Evolutionary conservation across 768 basidiomycete species (phyloP).

Genomic region (Amanita inopinata): DNA sequence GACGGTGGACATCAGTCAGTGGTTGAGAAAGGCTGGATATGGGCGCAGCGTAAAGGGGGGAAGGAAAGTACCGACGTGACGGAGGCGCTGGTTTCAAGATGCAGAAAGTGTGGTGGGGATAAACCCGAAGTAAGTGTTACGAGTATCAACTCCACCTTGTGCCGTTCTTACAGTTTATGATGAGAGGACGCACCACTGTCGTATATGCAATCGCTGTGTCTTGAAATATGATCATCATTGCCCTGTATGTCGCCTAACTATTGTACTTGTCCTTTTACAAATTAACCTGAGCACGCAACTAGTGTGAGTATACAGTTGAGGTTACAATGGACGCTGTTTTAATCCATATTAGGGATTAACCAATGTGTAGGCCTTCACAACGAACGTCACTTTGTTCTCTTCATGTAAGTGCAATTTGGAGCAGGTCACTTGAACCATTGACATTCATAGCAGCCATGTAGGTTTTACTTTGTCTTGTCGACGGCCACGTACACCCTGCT

Average conservation of each 20-base stretch:
- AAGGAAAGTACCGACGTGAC: conserved; percentile 41
- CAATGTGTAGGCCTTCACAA: conserved; percentile 96
- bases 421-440: not conserved
- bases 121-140: conserved; percentile 80
- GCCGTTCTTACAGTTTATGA: conserved; percentile 7
- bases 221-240: conserved; percentile 90
- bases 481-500: conserved; percentile 50
- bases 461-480: conserved; percentile 72
- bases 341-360: conserved; percentile 81
- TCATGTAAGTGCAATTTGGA: conserved; percentile 52
- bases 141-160: not conserved
- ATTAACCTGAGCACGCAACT: not conserved
- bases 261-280: not conserved
- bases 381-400: conserved; percentile 91
- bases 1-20: conserved; percentile 9
- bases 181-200: conserved; percentile 89
- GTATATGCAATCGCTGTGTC: conserved; percentile 83
- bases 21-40: conserved; percentile 18
- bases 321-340: conserved; percentile 1
- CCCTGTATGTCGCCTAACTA: conserved; percentile 49
- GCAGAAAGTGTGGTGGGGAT: conserved; percentile 54
- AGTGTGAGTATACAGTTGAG: conserved; percentile 18
- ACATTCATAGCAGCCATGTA: too few relatives aligned
- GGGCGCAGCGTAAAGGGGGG: conserved; percentile 31
- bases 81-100: conserved; percentile 45